Base-by-base conservation (phyloP, 148 eudicot genomes). In the Vaccinium macrocarpon region DNA sequence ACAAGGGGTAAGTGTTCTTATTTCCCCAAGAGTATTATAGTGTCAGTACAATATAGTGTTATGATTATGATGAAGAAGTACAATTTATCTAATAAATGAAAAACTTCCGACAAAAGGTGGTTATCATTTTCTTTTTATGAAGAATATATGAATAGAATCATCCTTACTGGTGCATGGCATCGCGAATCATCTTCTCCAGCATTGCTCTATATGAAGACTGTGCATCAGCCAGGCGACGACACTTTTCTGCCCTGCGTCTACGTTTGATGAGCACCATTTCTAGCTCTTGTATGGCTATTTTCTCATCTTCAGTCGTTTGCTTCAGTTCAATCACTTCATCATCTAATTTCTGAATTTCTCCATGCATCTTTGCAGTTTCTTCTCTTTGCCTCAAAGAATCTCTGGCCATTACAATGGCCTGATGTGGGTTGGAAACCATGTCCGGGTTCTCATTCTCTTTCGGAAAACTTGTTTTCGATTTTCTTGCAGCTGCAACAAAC, bases 121-220 rank as follows among this genome's bases (percentile, higher is more conserved):
- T 14, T 23, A 15, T 16, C 27, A 64, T 50, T 46, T 48, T 25
- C 75, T 8, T 56, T 0, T 32, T 25, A 10, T 18, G 46, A 4
- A 42, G 46, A 3, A 42, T 5, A 42, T 42, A 10, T 50, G 2
- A 85, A 81, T 5, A 64, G 7, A 19, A 81, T 81, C 18, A 46
- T 76, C 32, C 96, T 95, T 92, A 95, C 99, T 97, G 99, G 92
- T 97, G 99, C 98, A 97, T 93, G 51, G 99, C 95, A 84, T 92
- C 98, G 86, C 97, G 84, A 85, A 97, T 93, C 99, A 97, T 96
- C 87, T 92, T 94, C 92, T 96, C 98, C 32, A 96, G 90, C 94
- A 93, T 97, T 78, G 91, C 35, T 68, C 88, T 90, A 85, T 97
- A 92, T 5, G 97, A 92, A 75, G 94, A 92, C 77, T 97, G 99